These are phyloP conservation scores for Mentha longifolia DNA, from an alignment of 257 asterid species.

Conservation along the genomic window DNA sequence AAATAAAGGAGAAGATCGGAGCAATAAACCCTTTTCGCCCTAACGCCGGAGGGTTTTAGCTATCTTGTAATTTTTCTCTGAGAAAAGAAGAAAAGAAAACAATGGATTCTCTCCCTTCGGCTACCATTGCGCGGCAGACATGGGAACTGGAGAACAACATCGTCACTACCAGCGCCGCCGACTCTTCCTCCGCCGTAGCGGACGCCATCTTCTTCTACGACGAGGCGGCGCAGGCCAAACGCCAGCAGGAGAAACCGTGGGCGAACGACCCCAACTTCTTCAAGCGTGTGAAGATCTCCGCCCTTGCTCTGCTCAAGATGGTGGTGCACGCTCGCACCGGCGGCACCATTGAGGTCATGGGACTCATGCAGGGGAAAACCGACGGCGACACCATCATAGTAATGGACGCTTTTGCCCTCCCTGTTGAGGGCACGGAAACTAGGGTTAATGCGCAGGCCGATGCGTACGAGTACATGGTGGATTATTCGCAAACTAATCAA, in stretches of 20 bases:
- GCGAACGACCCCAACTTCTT: slow-evolving; percentile 84
- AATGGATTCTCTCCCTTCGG: slow-evolving; percentile 50
- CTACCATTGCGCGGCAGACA: slow-evolving; percentile 69
- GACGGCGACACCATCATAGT: slow-evolving; percentile 94
- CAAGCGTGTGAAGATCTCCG: slow-evolving; percentile 95
- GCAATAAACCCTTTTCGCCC: slow-evolving; percentile 8
- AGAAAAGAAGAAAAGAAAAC: not conserved
- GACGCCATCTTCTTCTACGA: slow-evolving; percentile 90
- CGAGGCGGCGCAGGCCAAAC: slow-evolving; percentile 70
- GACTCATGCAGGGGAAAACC: slow-evolving; percentile 97
- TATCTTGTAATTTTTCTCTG: slow-evolving; percentile 21
- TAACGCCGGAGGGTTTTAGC: slow-evolving; percentile 21
- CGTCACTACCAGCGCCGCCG: slow-evolving; percentile 40
- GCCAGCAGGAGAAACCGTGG: slow-evolving; percentile 94
- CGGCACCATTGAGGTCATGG: slow-evolving; percentile 97
- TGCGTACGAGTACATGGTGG: slow-evolving; percentile 98
- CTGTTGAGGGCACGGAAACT: slow-evolving; percentile 98
- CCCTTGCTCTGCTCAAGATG: slow-evolving; percentile 98
- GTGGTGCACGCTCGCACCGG: slow-evolving; percentile 99
- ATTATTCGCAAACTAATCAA: slow-evolving; percentile 70
- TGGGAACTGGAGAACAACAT: slow-evolving; percentile 85
- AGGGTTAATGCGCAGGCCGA: slow-evolving; percentile 99
- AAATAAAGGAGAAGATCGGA: not conserved
- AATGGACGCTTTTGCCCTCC: slow-evolving; percentile 99
- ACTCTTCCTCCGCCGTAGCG: slow-evolving; percentile 46